Evolutionary conservation across 1,139 yeast species (phyloP).

Genomic region (Blastobotrys serpentis): DNA sequence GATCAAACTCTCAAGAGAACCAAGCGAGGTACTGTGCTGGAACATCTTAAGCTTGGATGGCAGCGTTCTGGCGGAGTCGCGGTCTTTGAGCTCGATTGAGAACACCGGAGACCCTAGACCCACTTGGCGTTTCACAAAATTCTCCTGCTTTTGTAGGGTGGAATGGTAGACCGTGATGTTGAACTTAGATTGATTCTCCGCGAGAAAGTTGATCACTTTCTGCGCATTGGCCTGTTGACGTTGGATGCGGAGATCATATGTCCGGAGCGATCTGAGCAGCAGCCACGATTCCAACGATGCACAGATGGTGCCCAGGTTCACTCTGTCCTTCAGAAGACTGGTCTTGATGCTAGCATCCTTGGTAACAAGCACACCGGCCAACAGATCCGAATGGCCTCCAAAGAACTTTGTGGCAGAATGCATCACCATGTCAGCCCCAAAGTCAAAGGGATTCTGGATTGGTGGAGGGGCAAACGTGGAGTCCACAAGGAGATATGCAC

Average conservation of each 20-base stretch:
- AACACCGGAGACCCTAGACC: slow-evolving; percentile 73
- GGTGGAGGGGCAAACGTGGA: slow-evolving; percentile 96
- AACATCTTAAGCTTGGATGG: slow-evolving; percentile 70
- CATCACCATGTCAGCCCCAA: slow-evolving; percentile 79
- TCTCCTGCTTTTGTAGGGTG: slow-evolving; percentile 64
- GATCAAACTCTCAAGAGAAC: slow-evolving; percentile 85
- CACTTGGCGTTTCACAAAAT: slow-evolving; percentile 63
- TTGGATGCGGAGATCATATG: slow-evolving; percentile 66
- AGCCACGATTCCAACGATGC: slow-evolving; percentile 76
- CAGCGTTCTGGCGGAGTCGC: slow-evolving; percentile 57
- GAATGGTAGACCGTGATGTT: slow-evolving; percentile 63
- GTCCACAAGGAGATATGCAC: slow-evolving; percentile 71
- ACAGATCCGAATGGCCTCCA: slow-evolving; percentile 91
- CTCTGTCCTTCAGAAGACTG: slow-evolving; percentile 58
- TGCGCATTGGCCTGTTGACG: slow-evolving; percentile 66
- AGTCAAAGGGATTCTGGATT: slow-evolving; percentile 71
- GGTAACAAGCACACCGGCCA: slow-evolving; percentile 76
- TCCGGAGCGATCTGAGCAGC: slow-evolving; percentile 73
- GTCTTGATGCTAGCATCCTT: slow-evolving; percentile 50
- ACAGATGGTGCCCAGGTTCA: slow-evolving; percentile 71
- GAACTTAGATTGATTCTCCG: slow-evolving; percentile 47
- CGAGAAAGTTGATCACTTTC: slow-evolving; percentile 58
- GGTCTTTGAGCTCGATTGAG: slow-evolving; percentile 53
- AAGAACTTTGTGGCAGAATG: slow-evolving; percentile 91
- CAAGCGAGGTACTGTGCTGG: slow-evolving; percentile 88